phyloP scores from a whole-genome alignment of 1,284 basidiomycete species.

The Volvariella surrecta region DNA sequence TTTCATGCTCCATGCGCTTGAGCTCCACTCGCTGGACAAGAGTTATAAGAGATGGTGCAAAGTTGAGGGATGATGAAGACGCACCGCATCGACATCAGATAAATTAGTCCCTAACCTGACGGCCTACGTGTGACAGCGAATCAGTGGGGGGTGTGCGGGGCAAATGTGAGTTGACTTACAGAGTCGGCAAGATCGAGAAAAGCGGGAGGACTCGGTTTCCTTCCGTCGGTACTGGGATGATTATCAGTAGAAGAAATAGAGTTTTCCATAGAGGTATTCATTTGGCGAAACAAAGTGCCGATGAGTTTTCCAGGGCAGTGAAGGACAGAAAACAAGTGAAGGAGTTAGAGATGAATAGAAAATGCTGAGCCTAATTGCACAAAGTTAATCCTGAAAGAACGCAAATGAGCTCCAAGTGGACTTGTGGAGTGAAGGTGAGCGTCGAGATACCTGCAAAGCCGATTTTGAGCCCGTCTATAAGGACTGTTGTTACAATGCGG shows the following conservation, averaged over 20 bases:
- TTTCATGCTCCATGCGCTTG: slow-evolving; percentile 86
- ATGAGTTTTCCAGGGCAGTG: slow-evolving; percentile 45
- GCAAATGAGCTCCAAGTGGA: slow-evolving; percentile 7
- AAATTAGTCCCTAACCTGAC: slow-evolving; percentile 78
- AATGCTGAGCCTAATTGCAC: slow-evolving; percentile 58
- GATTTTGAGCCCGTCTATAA: slow-evolving; percentile 71
- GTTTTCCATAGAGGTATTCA: slow-evolving; percentile 59
- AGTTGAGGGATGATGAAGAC: slow-evolving; percentile 21
- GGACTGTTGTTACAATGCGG: slow-evolving; percentile 71
- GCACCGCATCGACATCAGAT: slow-evolving; percentile 70
- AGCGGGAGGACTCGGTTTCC: slow-evolving; percentile 79
- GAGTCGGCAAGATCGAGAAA: slow-evolving; percentile 87
- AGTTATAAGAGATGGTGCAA: slow-evolving; percentile 7
- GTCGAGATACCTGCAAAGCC: slow-evolving; percentile 50
- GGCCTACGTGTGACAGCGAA: slow-evolving; percentile 35
- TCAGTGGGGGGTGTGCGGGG: slow-evolving; percentile 11
- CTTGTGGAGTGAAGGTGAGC: slow-evolving; percentile 14
- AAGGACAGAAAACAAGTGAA: slow-evolving; percentile 51
- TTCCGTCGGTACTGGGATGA: slow-evolving; percentile 53
- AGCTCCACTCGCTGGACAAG: slow-evolving; percentile 70
- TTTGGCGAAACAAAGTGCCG: slow-evolving; percentile 42
- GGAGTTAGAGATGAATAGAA: slow-evolving; percentile 41
- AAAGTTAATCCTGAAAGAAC: slow-evolving; percentile 43
- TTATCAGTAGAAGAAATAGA: slow-evolving; percentile 66
- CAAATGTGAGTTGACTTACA: slow-evolving; percentile 38